phyloP scores from a whole-genome alignment of 1,284 basidiomycete genomes.

The Blastosporella zonata region DNA sequence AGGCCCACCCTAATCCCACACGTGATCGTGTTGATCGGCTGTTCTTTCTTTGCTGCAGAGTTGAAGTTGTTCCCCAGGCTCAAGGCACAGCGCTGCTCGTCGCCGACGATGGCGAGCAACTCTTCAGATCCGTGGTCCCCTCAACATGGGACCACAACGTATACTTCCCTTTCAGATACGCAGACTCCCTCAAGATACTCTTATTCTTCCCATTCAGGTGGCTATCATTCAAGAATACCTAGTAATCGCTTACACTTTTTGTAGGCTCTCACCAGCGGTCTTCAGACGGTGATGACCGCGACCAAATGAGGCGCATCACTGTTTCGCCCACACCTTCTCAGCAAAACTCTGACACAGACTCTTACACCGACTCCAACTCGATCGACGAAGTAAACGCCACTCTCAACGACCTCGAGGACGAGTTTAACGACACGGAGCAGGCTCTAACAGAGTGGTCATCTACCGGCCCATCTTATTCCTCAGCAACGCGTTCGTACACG shows the following conservation, averaged over 20 bases:
- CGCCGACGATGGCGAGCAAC: conserved; percentile 33
- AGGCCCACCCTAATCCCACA: conserved; percentile 4
- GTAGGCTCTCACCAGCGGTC: conserved; percentile 33
- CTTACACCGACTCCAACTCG: conserved; percentile 45
- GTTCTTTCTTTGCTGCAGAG: neutral
- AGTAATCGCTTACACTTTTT: conserved; percentile 12
- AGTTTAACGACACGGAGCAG: conserved; percentile 60
- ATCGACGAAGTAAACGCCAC: conserved; percentile 65
- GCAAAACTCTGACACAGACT: conserved; percentile 31
- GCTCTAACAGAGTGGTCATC: conserved; percentile 58
- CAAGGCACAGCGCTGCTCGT: conserved; percentile 13
- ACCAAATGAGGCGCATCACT: conserved; percentile 33
- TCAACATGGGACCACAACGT: conserved; percentile 32
- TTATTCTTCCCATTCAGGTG: conserved; percentile 35
- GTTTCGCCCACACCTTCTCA: conserved; percentile 36
- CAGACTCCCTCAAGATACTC: conserved; percentile 39
- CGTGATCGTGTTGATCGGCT: conserved; percentile 9
- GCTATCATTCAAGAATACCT: conserved; percentile 6
- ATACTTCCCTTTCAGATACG: conserved; percentile 28
- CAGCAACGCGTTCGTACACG: conserved; percentile 39
- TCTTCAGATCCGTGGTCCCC: conserved; percentile 40
- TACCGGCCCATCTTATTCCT: conserved; percentile 22
- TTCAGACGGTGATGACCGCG: conserved; percentile 31
- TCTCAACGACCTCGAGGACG: conserved; percentile 60
- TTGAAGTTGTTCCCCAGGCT: neutral